Evolutionary conservation across 2,329 filamentous ascomycete genomes (phyloP).

Genomic region (Cytospora piceicola): DNA sequence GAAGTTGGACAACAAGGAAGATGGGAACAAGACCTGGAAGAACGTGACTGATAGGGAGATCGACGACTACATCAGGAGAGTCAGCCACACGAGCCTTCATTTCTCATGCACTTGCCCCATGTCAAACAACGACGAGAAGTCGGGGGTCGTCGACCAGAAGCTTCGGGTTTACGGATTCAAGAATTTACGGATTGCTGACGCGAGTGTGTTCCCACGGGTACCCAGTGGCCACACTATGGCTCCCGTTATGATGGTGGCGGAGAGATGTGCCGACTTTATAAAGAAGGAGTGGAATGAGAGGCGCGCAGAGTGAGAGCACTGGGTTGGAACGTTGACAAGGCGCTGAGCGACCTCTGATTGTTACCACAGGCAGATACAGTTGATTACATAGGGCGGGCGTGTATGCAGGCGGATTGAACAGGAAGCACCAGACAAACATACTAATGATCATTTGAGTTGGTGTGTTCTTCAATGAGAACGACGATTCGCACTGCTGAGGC

Average conservation of each 20-base stretch:
- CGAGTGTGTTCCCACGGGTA: conserved; percentile 40
- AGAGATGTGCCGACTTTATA: conserved; percentile 32
- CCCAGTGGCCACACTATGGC: conserved; percentile 39
- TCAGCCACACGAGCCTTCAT: conserved; percentile 39
- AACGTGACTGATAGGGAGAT: conserved; percentile 39
- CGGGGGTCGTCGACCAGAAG: conserved; percentile 35
- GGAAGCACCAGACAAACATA: too few species aligned
- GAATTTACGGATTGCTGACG: conserved; percentile 37
- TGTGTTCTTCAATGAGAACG: too few species aligned
- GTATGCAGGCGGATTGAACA: too few species aligned
- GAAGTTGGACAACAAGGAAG: neutral
- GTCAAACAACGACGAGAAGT: conserved; percentile 30
- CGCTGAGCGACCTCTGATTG: too few species aligned
- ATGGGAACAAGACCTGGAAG: conserved; percentile 30
- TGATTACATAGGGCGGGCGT: too few species aligned
- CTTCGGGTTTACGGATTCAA: conserved; percentile 33
- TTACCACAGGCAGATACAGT: too few species aligned
- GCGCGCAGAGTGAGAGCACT: neutral
- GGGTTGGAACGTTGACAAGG: too few species aligned
- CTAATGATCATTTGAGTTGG: too few species aligned
- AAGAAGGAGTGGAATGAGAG: neutral
- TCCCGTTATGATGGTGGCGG: conserved; percentile 39
- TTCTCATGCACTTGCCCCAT: conserved; percentile 48
- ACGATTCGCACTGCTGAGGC: too few species aligned
- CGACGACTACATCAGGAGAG: conserved; percentile 35